Evolutionary conservation across 2,329 filamentous ascomycete genomes (phyloP), one percentile per base, ranked within the genome.

Genomic region (Plectosphaerella plurivora): DNA sequence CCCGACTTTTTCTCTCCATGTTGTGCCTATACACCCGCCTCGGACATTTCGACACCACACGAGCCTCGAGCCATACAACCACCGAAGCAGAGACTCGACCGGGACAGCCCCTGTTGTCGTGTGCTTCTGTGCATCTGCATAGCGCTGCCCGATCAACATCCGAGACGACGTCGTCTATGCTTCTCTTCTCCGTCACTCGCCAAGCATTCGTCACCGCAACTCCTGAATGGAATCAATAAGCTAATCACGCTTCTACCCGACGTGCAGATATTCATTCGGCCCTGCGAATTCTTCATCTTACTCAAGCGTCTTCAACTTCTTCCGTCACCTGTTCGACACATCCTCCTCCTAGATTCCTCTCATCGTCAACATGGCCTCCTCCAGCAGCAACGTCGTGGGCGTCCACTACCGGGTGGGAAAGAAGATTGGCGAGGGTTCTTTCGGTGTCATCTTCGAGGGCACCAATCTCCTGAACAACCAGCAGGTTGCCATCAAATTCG

Each of bases 401-500:
- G 94, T 99, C 61, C 94, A 99, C 77, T 99, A 99, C 74, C 84
- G 94, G 61, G 94, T 99, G 61, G 94, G 94, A 65, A 97, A 97
- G 84, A 99, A 99, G 79, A 97, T 99, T 63, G 94, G 94, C 71
- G 94, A 97, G 83, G 93, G 93, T 60, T 96, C 91, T 39, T 97
- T 97, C 67, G 93, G 93, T 78, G 94, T 97, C 63, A 97, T 97
- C 68, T 97, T 97, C 67, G 94, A 97, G 74, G 94, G 94, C 62
- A 97, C 92, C 67, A 99, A 99, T 72, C 82, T 99, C 63, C 81
- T 99, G 72, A 99, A 99, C 80, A 97, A 96, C 74, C 94, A 97
- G 73, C 92, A 97, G 76, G 93, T 99, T 58, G 94, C 94, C 66
- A 99, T 99, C 80, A 99, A 99, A 80, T 99, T 99, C 75, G 91